Evolutionary conservation across 179 eudicot genomes (phyloP), one percentile per base, ranked within the genome.

Genomic region (Pouteria campechiana): DNA sequence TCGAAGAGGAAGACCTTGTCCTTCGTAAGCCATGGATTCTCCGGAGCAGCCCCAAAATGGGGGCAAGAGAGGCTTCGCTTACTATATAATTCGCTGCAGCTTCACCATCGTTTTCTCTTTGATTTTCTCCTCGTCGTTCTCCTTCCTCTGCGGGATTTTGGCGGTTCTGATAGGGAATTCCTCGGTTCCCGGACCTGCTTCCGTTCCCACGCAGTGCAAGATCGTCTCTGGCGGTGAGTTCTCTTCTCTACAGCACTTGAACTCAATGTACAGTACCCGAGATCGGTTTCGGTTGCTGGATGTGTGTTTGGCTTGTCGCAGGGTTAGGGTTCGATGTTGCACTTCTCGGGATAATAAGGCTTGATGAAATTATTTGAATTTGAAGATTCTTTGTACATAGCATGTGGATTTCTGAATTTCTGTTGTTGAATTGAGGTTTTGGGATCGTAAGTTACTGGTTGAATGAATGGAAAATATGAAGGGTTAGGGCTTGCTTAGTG

Each of bases 151-250:
- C n/a, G 74, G 76, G n/a, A 59, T 74, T 47, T 43, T 73, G 13
- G 75, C 79, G 3, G 67, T 73, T 43, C 37, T 81, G 16, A 44
- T 69, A 34, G 65, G 69, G n/a, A 67, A 57, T 32, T 50, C 68
- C 22, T 67, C 78, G 1, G 57, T 88, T 44, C 60, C 83, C 48
- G 63, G 71, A 41, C 76, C 88, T 4, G 72, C 75, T 55, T 60
- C 81, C 17, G 63, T 80, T 11, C 81, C 79, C n/a, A 73, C 94
- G 11, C 80, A 70, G 32, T 88, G 97, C 75, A 81, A 57, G 60
- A 80, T 88, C 15, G 70, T 88, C 8, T 88, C 97, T 48, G 78
- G 75, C 61, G 67, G 97, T 88, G 51, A 66, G 84, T 67, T 13
- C 18, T 51, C 25, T 35, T 43, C 4, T 14, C 9, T 14, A 10